These are phyloP conservation scores for Entomortierella chlamydospora DNA, from an alignment of 192 early-diverging fungal genomes.

Conservation along the genomic window DNA sequence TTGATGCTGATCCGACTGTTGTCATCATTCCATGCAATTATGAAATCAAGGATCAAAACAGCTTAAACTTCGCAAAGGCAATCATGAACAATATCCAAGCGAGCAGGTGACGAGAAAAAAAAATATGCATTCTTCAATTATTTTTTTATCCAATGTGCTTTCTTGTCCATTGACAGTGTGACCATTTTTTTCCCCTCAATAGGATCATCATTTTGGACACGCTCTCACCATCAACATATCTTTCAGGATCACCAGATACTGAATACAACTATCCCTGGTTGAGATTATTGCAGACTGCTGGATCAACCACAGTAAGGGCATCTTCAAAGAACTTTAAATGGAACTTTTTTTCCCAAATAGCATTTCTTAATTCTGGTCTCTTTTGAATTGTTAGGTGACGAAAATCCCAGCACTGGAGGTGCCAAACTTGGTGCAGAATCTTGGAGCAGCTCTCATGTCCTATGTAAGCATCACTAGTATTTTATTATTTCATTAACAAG, in stretches of 20 bases:
- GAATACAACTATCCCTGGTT: conserved; percentile 46
- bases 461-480: too few relatives aligned
- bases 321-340: too few relatives aligned
- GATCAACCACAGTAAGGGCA: conserved; percentile 26
- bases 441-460: conserved; percentile 47
- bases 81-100: conserved; percentile 39
- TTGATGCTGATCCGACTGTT: conserved; percentile 24
- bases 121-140: too few relatives aligned
- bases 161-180: not conserved
- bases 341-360: too few relatives aligned
- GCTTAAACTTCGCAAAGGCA: conserved; percentile 42
- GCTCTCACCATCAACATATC: conserved; percentile 32
- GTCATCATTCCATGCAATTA: conserved; percentile 36
- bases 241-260: conserved; percentile 35
- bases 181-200: not conserved
- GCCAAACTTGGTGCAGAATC: conserved; percentile 48
- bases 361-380: too few relatives aligned
- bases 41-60: conserved; percentile 45
- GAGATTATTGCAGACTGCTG: conserved; percentile 26
- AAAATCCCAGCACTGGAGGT: conserved; percentile 48
- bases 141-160: too few relatives aligned
- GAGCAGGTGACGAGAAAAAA: conserved; percentile 13
- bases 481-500: too few relatives aligned
- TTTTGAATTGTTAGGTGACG: conserved; percentile 6
- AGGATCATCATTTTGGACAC: conserved; percentile 41